Evolutionary conservation across 495 filamentous ascomycete genomes (phyloP), one percentile per base, ranked within the genome.

Genomic region (Neurospora sp.): DNA sequence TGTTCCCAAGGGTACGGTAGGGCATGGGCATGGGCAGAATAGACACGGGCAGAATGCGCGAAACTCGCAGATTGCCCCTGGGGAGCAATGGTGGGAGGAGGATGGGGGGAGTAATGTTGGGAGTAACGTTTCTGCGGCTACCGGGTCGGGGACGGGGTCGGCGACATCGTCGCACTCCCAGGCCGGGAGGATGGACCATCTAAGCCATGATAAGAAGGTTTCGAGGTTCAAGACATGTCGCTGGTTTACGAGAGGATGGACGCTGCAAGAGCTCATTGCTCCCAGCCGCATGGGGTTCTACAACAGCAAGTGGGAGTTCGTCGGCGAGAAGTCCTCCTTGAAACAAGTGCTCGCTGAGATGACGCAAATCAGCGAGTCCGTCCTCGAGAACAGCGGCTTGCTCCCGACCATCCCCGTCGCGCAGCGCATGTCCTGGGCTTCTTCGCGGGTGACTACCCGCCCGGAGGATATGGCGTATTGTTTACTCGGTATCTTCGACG

Each of bases 261-360:
- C 82, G 1, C 70, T 84, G 12, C 82, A 85, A 59, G 82, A 85
- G 69, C 74, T 85, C 0, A 74, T 84, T 10, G 83, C 84, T 0
- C 81, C 81, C 0, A n/a, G 20, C 14, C 20, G 53, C 5, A 71
- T 82, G 37, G 44, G 75, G 27, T 85, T 82, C 68, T 81, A 77
- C 31, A 75, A 81, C 73, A 11, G 20, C 5, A 10, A 73, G 16
- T 83, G 83, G 83, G 44, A 37, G 7, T 74, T 73, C 27, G 37
- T 76, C 8, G 76, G 72, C 39, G 71, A 73, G 12, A 78, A 79
- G 16, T 3, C 38, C 14, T 10, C 53, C 8, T 35, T 78, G 10
- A 48, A 69, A 27, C 27, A 41, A 0, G 44, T 61, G 5, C 75
- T 74, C 0, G 68, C 72, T 8, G 71, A 46, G 10, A 77, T 77